Evolutionary conservation across 2,329 filamentous ascomycete genomes (phyloP).

Genomic region (Dothiorella sarmentorum): DNA sequence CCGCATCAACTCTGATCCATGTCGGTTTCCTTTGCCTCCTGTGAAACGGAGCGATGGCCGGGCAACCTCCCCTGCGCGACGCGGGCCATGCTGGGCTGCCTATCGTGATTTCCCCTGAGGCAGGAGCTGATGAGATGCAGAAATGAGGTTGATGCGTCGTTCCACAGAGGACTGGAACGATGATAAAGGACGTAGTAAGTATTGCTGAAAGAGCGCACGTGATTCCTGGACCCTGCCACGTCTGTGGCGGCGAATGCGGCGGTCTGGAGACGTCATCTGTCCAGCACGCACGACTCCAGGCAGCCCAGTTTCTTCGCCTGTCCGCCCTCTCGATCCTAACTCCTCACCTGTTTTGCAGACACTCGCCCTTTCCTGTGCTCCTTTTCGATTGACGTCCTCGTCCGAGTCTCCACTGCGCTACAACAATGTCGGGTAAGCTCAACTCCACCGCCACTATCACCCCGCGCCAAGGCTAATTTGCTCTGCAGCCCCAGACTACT

Average conservation of each 20-base stretch:
- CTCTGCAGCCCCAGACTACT: constrained; percentile 34
- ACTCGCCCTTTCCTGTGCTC: neutral
- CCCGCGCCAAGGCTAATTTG: constrained; percentile 15
- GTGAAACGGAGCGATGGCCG: neutral
- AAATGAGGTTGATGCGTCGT: constrained; percentile 5
- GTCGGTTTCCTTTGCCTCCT: neutral
- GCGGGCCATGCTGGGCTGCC: neutral
- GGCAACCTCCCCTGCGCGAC: neutral
- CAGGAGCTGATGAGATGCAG: neutral
- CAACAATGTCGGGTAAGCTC: constrained; percentile 20
- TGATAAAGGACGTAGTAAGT: too few species aligned
- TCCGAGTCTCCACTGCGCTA: neutral
- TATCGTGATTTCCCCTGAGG: neutral
- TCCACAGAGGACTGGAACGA: too few species aligned
- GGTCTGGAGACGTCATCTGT: constrained; percentile 12
- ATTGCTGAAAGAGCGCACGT: neutral
- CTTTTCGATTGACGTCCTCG: neutral
- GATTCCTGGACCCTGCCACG: constrained; percentile 5
- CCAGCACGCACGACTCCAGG: neutral
- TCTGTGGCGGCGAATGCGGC: constrained; percentile 8
- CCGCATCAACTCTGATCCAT: neutral
- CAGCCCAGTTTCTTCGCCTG: constrained; percentile 1
- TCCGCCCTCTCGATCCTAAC: neutral
- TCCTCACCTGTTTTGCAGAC: neutral
- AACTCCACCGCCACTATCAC: neutral